Base-by-base conservation (phyloP, 176 grass and related monocot species). In the Eragrostis nindensis region DNA sequence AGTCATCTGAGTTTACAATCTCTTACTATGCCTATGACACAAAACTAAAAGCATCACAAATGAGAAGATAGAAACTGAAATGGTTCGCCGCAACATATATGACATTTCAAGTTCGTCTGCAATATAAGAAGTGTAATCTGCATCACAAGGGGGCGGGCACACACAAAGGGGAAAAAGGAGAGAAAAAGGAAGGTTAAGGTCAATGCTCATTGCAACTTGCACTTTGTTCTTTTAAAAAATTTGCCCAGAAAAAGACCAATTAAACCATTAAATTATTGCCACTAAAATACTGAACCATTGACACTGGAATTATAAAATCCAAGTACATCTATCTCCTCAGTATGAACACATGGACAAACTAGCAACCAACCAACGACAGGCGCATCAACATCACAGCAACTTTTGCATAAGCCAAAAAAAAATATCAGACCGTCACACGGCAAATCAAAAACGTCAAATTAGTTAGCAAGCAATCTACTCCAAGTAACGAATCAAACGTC, bases 281-380 rank as follows among this genome's bases (percentile, higher is more conserved):
- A 0, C 7, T 77, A 14, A 66, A 82, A 67, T 83, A 70, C 57
- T 42, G 44, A 66, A 86, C 8, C 43, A 77, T 39, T 77, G 83
- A 77, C 71, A 64, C 65, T 66, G 59, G 43, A 24, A 42, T 45
- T 17, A 57, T 18, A 44, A 75, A 69, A 82, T 74, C 71, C 18
- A 61, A 39, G 9, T 49, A 40, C 9, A 76, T 21, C 30, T 60
- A 14, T 79, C 62, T 38, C 61, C 19, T 15, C 19, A 10, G 71
- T 81, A 41, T 76, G 77, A 89, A 85, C 64, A 65, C 55, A 22
- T 53, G 4, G 82, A 76, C 82, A 55, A 21, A 27, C 57, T 61
- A 25, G 54, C 71, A 81, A 89, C 71, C 71, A 85, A 75, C 69
- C 73, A 80, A 80, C 47, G 70, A 76, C 70, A 55, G 75, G 17